Conservation (phyloP, 495 filamentous ascomycete species). For the Aspergillus funiculosus region DNA sequence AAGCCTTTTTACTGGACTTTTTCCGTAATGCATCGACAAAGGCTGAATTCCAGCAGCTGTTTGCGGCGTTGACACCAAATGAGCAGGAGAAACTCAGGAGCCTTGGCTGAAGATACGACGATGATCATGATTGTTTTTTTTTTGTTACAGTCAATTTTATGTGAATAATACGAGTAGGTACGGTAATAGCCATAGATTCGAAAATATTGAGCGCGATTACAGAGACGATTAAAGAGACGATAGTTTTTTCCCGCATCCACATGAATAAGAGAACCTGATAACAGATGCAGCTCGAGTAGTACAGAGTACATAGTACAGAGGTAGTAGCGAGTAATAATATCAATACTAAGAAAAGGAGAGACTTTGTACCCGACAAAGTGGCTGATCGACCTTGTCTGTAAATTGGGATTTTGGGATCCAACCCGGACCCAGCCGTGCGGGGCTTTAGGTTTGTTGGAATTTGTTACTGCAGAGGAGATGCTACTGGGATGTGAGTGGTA, state of each 20-base stretch:
- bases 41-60: slow-evolving; percentile 69
- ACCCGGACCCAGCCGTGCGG: slow-evolving; percentile 9
- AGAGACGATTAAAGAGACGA: too few relatives aligned
- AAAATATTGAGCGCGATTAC: too few relatives aligned
- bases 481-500: too few relatives aligned
- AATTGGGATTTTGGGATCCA: background rate
- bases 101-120: slow-evolving; percentile 20
- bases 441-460: slow-evolving; percentile 6
- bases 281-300: too few relatives aligned
- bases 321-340: background rate
- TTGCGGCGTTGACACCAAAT: slow-evolving; percentile 57
- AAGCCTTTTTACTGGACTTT: slow-evolving; percentile 74
- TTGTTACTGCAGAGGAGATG: too few relatives aligned
- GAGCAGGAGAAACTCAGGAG: slow-evolving; percentile 67
- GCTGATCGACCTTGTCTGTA: slow-evolving; percentile 14
- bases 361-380: slow-evolving; percentile 10
- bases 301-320: too few relatives aligned
- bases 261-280: too few relatives aligned
- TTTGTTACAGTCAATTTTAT: background rate
- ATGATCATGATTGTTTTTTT: slow-evolving; percentile 2
- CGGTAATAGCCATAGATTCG: too few relatives aligned
- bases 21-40: slow-evolving; percentile 69
- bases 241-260: too few relatives aligned
- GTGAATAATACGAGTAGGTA: background rate
- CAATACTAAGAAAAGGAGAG: background rate